These are phyloP conservation scores for Bullera alba DNA, from an alignment of 768 basidiomycete species.

Conservation along the genomic window DNA sequence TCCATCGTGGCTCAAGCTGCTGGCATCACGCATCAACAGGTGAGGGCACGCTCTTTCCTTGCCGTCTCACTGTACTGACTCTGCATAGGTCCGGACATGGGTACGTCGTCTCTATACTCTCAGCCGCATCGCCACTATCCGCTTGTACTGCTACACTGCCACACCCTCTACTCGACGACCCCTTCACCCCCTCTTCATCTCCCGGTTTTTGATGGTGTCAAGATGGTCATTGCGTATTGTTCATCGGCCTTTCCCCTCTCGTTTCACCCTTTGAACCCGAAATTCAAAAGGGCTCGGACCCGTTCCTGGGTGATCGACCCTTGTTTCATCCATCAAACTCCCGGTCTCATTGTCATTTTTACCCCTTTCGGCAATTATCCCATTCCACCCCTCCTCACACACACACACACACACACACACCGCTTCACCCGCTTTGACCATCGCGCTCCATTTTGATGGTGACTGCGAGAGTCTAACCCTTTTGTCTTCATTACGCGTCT, in stretches of 20 bases:
- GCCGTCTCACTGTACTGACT: background rate
- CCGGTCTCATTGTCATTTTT: too few relatives aligned
- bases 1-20: constrained; percentile 18
- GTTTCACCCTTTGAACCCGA: background rate
- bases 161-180: constrained; percentile 1
- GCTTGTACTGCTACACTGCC: background rate
- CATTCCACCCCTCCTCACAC: too few relatives aligned
- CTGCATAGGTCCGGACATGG: constrained; percentile 33
- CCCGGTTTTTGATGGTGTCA: background rate
- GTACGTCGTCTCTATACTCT: constrained; percentile 19
- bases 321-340: too few relatives aligned
- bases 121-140: background rate
- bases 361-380: too few relatives aligned
- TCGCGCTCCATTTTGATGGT: too few relatives aligned
- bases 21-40: constrained; percentile 25
- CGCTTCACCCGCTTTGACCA: too few relatives aligned
- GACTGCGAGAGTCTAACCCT: too few relatives aligned
- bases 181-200: background rate
- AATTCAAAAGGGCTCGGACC: too few relatives aligned
- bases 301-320: too few relatives aligned
- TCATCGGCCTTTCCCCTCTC: background rate
- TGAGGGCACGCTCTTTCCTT: constrained; percentile 6
- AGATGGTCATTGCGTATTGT: background rate
- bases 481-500: constrained; percentile 4
- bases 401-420: too few relatives aligned